These are phyloP conservation scores for Avena insularis DNA, from an alignment of 176 grass and related monocot species.

Conservation along the genomic window DNA sequence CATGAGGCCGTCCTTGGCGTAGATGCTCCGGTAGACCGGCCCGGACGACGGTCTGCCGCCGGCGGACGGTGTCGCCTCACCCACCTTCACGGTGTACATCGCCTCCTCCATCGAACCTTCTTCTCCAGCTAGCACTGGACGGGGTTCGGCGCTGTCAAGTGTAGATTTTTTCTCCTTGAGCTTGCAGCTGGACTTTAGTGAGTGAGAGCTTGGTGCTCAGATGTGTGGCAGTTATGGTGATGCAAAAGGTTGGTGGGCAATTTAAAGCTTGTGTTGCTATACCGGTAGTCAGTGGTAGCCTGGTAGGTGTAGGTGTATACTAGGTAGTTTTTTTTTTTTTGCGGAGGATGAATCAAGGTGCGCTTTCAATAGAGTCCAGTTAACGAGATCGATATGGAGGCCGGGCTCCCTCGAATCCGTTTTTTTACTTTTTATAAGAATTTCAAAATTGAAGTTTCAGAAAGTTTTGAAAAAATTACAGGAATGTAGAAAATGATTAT, in stretches of 20 bases:
- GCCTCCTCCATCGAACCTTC: constrained; percentile 52
- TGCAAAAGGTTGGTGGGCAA: constrained; percentile 42
- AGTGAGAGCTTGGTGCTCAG: constrained; percentile 3
- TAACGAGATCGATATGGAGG: no score
- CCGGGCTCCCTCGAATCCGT: no score
- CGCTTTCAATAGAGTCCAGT: no score
- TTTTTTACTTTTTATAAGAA: no score
- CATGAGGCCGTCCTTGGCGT: constrained; percentile 79
- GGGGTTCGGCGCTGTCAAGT: constrained; percentile 17
- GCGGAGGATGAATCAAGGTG: no score
- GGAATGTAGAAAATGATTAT: no score
- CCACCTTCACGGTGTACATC: constrained; percentile 77
- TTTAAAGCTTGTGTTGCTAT: constrained; percentile 59
- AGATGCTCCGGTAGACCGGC: constrained; percentile 76
- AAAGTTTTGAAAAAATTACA: no score
- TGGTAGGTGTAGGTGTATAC: no score
- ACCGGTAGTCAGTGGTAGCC: neutral
- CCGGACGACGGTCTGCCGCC: constrained; percentile 67
- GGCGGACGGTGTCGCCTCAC: constrained; percentile 55
- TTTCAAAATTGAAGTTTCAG: no score
- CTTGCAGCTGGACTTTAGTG: neutral
- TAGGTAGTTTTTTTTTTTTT: no score
- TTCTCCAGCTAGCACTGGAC: constrained; percentile 17
- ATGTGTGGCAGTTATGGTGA: constrained; percentile 48
- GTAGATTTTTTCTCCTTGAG: constrained; percentile 22